A percentile compares a stretch with the other conserved stretches of the same genome.
These are phyloP conservation scores for Boletus pseudopeckii DNA, from an alignment of 768 basidiomycete genomes.

Conservation along the genomic window DNA sequence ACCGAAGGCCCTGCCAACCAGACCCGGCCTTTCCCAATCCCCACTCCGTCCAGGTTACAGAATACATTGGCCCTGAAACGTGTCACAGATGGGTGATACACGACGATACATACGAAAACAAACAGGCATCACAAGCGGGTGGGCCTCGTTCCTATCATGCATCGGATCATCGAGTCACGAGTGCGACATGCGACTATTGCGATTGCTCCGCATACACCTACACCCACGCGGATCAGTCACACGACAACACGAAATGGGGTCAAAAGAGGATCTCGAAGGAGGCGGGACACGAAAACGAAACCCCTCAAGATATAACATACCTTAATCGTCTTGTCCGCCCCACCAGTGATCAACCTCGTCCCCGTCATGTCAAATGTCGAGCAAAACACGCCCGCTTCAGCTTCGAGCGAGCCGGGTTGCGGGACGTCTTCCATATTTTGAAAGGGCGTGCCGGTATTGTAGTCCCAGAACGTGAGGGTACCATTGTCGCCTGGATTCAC, in stretches of 20 bases:
- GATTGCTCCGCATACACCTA: slow-evolving; percentile 71
- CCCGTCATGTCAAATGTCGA: slow-evolving; percentile 97
- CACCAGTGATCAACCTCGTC: slow-evolving; percentile 89
- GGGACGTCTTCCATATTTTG: slow-evolving; percentile 92
- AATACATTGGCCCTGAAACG: neutral
- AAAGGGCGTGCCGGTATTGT: slow-evolving; percentile 90
- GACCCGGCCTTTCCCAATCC: too few relatives aligned
- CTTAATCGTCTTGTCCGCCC: slow-evolving; percentile 99
- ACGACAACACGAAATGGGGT: neutral
- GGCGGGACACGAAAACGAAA: neutral
- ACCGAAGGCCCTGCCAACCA: too few relatives aligned
- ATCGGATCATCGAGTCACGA: too few relatives aligned
- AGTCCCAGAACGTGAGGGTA: slow-evolving; percentile 90
- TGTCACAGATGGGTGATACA: neutral
- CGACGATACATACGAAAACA: neutral
- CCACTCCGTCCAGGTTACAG: neutral
- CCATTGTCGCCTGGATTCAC: slow-evolving; percentile 77
- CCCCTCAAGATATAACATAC: slow-evolving; percentile 35
- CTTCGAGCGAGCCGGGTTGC: slow-evolving; percentile 96
- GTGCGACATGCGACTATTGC: slow-evolving; percentile 32
- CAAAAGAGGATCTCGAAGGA: neutral
- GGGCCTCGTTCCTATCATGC: neutral
- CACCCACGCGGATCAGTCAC: neutral
- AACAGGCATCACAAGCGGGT: neutral
- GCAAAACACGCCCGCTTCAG: slow-evolving; percentile 95